phyloP scores from a whole-genome alignment of 2,329 filamentous ascomycete species.

The Monilinia laxa region DNA sequence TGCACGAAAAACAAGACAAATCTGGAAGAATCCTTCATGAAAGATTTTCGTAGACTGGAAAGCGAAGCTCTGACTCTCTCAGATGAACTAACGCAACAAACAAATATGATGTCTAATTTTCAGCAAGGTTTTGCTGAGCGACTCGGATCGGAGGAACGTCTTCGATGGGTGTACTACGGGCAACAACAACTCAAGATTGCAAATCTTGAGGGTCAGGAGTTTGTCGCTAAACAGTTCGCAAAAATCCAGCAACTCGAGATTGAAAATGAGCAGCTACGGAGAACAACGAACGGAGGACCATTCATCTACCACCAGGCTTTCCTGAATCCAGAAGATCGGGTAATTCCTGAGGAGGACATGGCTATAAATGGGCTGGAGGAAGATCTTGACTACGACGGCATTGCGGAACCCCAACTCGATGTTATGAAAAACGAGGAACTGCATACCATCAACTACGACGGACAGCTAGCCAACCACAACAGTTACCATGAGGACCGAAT shows the following conservation, averaged over 20 bases:
- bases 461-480: neutral
- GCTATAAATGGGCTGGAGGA: neutral
- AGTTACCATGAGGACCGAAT: neutral
- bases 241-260: neutral
- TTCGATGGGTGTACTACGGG: neutral
- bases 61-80: neutral
- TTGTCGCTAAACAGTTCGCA: neutral
- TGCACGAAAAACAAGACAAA: neutral
- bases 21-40: neutral
- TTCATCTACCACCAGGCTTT: neutral
- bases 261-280: neutral
- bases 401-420: fast-evolving
- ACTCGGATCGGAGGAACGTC: neutral
- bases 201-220: neutral
- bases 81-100: neutral
- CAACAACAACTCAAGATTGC: neutral
- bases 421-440: neutral
- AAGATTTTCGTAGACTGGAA: neutral
- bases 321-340: neutral
- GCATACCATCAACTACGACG: too few species aligned
- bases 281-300: fast-evolving
- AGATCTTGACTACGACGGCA: fast-evolving
- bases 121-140: too few species aligned
- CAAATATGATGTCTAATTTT: too few species aligned
- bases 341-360: neutral